These are phyloP conservation scores for Waltergamsia citrina DNA, from an alignment of 2,329 filamentous ascomycete genomes.

Conservation along the genomic window DNA sequence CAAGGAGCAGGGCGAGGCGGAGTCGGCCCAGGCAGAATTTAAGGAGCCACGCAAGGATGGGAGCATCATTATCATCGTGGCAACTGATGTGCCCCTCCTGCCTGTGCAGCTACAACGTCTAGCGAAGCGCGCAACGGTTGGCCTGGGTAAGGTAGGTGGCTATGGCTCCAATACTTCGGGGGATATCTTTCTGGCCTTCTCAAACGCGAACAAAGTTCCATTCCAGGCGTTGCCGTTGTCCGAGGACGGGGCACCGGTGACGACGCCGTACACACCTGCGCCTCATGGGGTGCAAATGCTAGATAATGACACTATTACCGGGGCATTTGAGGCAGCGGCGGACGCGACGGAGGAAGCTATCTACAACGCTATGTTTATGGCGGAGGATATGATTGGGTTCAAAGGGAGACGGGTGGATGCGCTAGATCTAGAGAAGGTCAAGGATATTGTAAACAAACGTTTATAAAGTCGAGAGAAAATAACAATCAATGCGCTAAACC, in stretches of 20 bases:
- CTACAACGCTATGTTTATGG: constrained; percentile 53
- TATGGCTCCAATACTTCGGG: constrained; percentile 53
- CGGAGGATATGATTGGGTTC: constrained; percentile 47
- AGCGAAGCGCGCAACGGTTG: constrained; percentile 51
- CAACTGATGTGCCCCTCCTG: constrained; percentile 19
- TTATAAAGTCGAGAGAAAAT: no score
- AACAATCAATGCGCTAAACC: no score
- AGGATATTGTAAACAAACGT: constrained; percentile 30
- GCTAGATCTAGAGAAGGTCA: constrained; percentile 35
- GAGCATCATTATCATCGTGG: constrained; percentile 23
- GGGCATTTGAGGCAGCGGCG: constrained; percentile 49
- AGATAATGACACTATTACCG: constrained; percentile 46
- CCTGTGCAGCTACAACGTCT: constrained; percentile 31
- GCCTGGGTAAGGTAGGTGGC: constrained; percentile 50
- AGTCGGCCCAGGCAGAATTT: constrained; percentile 9
- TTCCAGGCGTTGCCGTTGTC: constrained; percentile 18
- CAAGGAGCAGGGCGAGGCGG: constrained; percentile 24
- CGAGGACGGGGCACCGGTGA: constrained; percentile 10
- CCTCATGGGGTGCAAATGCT: constrained; percentile 12
- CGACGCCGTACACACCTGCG: constrained; percentile 30
- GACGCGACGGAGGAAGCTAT: constrained; percentile 59
- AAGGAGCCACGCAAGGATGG: constrained; percentile 19
- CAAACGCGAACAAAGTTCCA: constrained; percentile 43
- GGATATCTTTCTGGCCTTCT: constrained; percentile 60
- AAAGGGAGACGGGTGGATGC: constrained; percentile 38